Percentiles rank a stretch among this genome's conserved stretches.
These are phyloP conservation scores for Diplotaxis tenuifolia DNA, from an alignment of 345 rosid species.

Conservation along the genomic window DNA sequence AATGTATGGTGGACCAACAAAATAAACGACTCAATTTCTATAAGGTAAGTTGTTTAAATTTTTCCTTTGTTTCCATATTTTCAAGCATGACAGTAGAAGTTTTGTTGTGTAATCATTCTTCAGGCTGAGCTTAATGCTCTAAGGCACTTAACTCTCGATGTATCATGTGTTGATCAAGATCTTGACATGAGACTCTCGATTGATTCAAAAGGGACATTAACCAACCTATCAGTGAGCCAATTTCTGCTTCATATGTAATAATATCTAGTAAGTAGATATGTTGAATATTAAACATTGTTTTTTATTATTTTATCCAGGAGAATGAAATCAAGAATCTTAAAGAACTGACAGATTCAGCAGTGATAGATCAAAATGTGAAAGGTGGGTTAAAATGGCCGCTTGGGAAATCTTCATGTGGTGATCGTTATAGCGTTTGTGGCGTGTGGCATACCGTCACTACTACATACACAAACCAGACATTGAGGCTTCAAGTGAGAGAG, in stretches of 20 bases:
- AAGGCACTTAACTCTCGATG: constrained; percentile 49
- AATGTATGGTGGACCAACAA: constrained; percentile 43
- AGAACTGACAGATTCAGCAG: constrained; percentile 47
- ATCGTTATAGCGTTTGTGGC: constrained; percentile 44
- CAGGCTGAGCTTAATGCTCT: constrained; percentile 47
- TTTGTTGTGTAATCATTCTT: constrained; percentile 3
- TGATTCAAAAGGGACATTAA: constrained; percentile 47
- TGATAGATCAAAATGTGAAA: constrained; percentile 52
- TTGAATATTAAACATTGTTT: background rate
- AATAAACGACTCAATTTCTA: constrained; percentile 45
- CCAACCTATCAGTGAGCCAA: constrained; percentile 44
- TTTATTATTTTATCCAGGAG: constrained; percentile 44
- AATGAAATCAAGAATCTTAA: constrained; percentile 47
- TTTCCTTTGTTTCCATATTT: background rate
- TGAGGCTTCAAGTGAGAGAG: constrained; percentile 49
- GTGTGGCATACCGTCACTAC: constrained; percentile 48
- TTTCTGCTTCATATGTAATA: background rate
- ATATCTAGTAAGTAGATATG: background rate
- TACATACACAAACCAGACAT: constrained; percentile 35
- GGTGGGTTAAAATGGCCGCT: constrained; percentile 72
- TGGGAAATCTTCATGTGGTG: constrained; percentile 41
- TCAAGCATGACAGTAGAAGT: background rate
- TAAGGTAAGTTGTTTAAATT: constrained; percentile 41
- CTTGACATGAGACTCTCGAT: constrained; percentile 63
- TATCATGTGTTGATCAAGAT: constrained; percentile 59